Evolutionary conservation across 2,329 filamentous ascomycete species (phyloP).

Genomic region (Cladosporium velox): DNA sequence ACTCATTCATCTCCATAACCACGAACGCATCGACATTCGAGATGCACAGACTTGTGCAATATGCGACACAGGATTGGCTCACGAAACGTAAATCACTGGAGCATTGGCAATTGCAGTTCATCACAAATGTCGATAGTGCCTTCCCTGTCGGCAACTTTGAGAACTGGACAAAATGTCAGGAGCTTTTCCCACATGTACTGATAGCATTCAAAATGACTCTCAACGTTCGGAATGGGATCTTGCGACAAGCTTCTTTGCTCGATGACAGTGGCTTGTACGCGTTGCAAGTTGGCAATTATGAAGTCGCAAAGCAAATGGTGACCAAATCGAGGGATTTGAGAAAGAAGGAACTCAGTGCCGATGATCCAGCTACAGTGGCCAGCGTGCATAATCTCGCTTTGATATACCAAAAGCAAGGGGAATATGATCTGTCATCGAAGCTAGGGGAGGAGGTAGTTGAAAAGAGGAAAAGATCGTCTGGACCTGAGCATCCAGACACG

Average conservation of each 20-base stretch:
- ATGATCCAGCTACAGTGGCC: slow-evolving; percentile 22
- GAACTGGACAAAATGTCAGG: slow-evolving; percentile 32
- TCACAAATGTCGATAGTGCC: background rate
- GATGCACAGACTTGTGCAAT: slow-evolving; percentile 48
- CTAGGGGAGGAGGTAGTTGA: slow-evolving; percentile 20
- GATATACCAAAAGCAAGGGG: slow-evolving; percentile 16
- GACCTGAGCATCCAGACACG: slow-evolving; percentile 23
- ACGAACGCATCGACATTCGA: slow-evolving; percentile 34
- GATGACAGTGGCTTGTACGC: slow-evolving; percentile 16
- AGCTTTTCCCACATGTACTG: slow-evolving; percentile 34
- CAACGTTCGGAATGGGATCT: background rate
- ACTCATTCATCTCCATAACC: slow-evolving; percentile 38
- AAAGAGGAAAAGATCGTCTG: slow-evolving; percentile 14
- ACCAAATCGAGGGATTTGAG: background rate
- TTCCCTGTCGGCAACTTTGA: slow-evolving; percentile 26
- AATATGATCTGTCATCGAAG: slow-evolving; percentile 13
- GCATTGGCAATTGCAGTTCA: slow-evolving; percentile 31
- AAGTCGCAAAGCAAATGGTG: background rate
- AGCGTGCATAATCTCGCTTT: slow-evolving; percentile 22
- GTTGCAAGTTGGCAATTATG: slow-evolving; percentile 7
- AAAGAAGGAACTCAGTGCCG: slow-evolving; percentile 15
- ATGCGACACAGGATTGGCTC: slow-evolving; percentile 42
- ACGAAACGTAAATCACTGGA: slow-evolving; percentile 27
- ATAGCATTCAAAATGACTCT: slow-evolving; percentile 1
- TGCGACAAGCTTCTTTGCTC: slow-evolving; percentile 8